Evolutionary conservation across 306 rosid genomes (phyloP), one percentile per base, ranked within the genome.

Genomic region (Senna siamea): DNA sequence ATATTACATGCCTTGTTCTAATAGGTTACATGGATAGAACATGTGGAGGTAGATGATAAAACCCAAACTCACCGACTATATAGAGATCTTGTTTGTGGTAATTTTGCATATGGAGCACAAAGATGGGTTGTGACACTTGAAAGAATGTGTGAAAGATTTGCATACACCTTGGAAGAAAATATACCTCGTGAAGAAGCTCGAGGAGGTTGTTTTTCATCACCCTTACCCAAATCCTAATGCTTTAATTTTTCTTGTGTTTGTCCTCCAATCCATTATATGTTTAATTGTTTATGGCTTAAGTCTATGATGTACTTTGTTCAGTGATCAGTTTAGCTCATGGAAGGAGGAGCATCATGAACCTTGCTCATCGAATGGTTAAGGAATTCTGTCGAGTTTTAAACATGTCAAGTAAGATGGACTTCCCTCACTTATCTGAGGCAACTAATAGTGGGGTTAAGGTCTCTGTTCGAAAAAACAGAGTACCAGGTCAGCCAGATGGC

Each of bases 1-100:
- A 52, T 40, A n/a, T n/a, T 61, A 2, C 56, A 17, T 9, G n/a
- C 37, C 26, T 8, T 37, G 26, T 57, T 63, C 1, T 58, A 37
- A 59, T 62, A 90, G 97, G 79, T 93, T 48, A 76, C 89, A 14
- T 93, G 97, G 97, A 79, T 87, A 8, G 98, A 93, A 68, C 97
- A 89, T 62, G 89, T 89, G 18, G 85, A 87, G 69, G 92, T 90
- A 18, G 86, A 85, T 52, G 90, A 93, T 12, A 81, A 60, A 69
- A 35, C 32, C 22, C 88, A 86, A 47, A 81, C 84, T 13, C 84
- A 87, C 59, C 35, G 52, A 17, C 82, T 81, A 18, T 93, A 74
- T 30, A 76, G 84, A 72, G 88, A 87, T 61, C 69, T 84, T 44
- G 56, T 87, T 8, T 80, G 73, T 35, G 38, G 55, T 32, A 71